phyloP scores from a whole-genome alignment of 163 green algal genomes.

The Smithsoniella earleae region DNA sequence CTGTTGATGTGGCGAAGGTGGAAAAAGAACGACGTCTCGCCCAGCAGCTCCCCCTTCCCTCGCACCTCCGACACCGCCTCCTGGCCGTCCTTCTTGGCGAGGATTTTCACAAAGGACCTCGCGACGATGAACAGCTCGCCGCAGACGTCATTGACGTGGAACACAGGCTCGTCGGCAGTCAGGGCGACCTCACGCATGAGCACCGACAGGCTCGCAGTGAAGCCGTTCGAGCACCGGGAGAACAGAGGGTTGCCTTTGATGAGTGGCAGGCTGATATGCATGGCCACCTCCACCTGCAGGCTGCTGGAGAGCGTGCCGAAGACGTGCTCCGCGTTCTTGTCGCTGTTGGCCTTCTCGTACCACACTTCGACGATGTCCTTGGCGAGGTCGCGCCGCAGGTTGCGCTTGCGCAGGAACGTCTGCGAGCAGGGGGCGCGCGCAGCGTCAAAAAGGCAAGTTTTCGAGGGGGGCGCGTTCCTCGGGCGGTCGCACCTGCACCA shows the following conservation, averaged over 20 bases:
- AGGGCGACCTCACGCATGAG: conserved; percentile 1
- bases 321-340: background rate
- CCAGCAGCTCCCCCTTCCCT: background rate
- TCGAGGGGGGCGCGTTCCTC: too few relatives aligned
- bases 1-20: background rate
- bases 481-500: conserved; percentile 36
- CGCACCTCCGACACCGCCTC: background rate
- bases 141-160: background rate
- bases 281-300: conserved; percentile 11
- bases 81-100: background rate
- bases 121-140: background rate
- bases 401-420: background rate
- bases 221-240: background rate
- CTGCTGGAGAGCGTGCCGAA: background rate
- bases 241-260: background rate
- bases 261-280: conserved; percentile 11
- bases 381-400: background rate
- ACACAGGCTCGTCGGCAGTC: background rate
- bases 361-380: background rate
- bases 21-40: conserved; percentile 6
- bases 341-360: background rate
- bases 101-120: background rate
- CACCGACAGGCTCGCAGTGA: background rate
- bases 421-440: too few relatives aligned
- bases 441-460: too few relatives aligned